Evolutionary conservation across 176 grass and related monocot species (phyloP).

Genomic region (Dendrocalamus sinicus): DNA sequence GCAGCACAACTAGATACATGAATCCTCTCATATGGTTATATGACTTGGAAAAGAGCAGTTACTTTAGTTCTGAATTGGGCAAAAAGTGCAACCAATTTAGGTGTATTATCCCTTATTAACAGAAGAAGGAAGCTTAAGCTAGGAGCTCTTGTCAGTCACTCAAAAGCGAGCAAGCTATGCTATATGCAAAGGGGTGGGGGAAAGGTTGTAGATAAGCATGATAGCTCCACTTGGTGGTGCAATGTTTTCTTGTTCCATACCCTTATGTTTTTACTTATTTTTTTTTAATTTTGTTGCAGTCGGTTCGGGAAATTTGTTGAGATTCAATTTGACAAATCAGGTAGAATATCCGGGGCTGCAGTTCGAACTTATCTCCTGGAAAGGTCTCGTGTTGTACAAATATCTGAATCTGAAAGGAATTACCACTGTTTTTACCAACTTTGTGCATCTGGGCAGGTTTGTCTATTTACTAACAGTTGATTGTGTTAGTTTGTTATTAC

Average conservation of each 20-base stretch:
- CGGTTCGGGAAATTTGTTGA: constrained; percentile 96
- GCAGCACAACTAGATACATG: background rate
- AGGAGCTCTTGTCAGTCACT: constrained; percentile 1
- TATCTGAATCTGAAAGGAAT: constrained; percentile 81
- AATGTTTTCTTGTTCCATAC: constrained; percentile 5
- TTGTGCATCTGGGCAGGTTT: constrained; percentile 85
- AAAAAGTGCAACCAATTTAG: background rate
- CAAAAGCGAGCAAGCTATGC: background rate
- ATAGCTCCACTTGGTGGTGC: background rate
- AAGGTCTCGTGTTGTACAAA: constrained; percentile 83
- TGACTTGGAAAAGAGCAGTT: background rate
- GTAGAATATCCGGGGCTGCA: constrained; percentile 84
- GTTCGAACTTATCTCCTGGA: constrained; percentile 86
- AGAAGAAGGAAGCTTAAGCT: constrained; percentile 16
- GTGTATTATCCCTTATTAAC: background rate
- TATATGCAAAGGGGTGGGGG: background rate
- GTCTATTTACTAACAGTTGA: constrained; percentile 28
- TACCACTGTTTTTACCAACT: constrained; percentile 94
- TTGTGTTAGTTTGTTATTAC: constrained; percentile 21
- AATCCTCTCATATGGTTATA: constrained; percentile 13
- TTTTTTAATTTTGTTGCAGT: constrained; percentile 50
- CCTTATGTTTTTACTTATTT: constrained; percentile 7
- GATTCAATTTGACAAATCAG: constrained; percentile 83
- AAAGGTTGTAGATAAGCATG: constrained; percentile 26
- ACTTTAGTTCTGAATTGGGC: background rate